Evolutionary conservation across 2,329 filamentous ascomycete species (phyloP), one percentile per base, ranked within the genome.

Genomic region (Davidsoniella eucalypti): DNA sequence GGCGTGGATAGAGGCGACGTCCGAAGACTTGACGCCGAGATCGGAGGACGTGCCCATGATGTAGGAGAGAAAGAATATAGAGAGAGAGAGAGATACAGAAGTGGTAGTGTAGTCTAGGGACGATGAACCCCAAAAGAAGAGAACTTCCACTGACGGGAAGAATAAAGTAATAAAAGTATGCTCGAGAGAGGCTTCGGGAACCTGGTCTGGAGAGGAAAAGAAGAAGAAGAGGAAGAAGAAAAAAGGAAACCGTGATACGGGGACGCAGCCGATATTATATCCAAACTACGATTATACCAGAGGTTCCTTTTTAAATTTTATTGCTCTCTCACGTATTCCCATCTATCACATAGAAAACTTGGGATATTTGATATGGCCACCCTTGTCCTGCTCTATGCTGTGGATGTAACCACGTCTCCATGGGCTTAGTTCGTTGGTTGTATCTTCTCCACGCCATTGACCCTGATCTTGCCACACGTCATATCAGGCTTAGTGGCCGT

Each of bases 41-140:
- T 53, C 52, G n/a, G 52, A 53, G 5, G 51, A 40, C 16, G 42
- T 23, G 12, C 52, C 52, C 52, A 53, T 53, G 16, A 26, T 36
- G 26, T 16, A 17, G 21, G 14, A 17, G 21, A 14, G 26, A 21
- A 47, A 18, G 17, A 2, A 9, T 3, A 25, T 40, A 21, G 23
- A 36, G 12, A 47, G 18, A 21, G 25, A 36, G 14, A 43, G 5
- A 47, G 8, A 36, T 16, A 8, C 29, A 36, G 12, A 26, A 4
- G 17, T 16, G 25, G 9, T 14, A 36, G 18, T 14, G 25, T 9
- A 21, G 25, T 17, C 12, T 1, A 33, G 2, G 29, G 8, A 29
- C 9, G 26, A 29, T 10, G 2, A 12, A 9, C 29, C 29, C 29
- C 29, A 9, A 21, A 49, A 41, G 18, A 17, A 47, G 21, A 47